Percentiles rank a stretch among this genome's conserved stretches.
These are phyloP conservation scores for Tylopilus orsonianus DNA, from an alignment of 1,284 basidiomycete species.

Conservation along the genomic window DNA sequence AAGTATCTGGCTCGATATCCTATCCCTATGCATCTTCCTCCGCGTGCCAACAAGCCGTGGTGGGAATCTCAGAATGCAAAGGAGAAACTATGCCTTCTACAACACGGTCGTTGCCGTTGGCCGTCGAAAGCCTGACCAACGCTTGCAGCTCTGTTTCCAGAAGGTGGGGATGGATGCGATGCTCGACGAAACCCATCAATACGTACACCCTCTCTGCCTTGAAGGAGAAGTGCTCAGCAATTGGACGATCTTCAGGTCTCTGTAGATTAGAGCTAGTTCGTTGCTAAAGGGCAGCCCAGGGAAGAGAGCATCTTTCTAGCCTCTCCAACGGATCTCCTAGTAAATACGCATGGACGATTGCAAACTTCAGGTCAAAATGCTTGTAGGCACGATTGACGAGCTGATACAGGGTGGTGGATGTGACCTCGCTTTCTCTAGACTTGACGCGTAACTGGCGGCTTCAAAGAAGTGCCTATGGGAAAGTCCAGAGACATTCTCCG, in stretches of 20 bases:
- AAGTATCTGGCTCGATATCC: slow-evolving; percentile 28
- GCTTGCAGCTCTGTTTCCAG: slow-evolving; percentile 27
- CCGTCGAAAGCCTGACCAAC: slow-evolving; percentile 28
- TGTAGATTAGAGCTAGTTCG: slow-evolving; percentile 6
- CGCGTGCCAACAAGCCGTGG: slow-evolving; percentile 18
- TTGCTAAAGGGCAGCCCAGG: slow-evolving; percentile 30
- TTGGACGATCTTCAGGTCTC: neutral
- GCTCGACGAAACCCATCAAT: slow-evolving; percentile 32
- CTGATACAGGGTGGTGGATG: slow-evolving; percentile 24
- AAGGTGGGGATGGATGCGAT: slow-evolving; percentile 25
- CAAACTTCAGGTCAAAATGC: slow-evolving; percentile 18
- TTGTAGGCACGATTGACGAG: slow-evolving; percentile 26
- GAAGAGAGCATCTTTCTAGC: slow-evolving; percentile 24
- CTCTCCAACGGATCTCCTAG: slow-evolving; percentile 28
- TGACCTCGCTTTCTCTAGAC: slow-evolving; percentile 16
- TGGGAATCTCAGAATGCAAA: slow-evolving; percentile 7
- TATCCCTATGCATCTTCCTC: slow-evolving; percentile 25
- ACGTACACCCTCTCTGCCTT: slow-evolving; percentile 28
- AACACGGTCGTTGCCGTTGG: slow-evolving; percentile 29
- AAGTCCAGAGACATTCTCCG: slow-evolving; percentile 32
- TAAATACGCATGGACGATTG: slow-evolving; percentile 26
- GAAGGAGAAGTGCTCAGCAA: neutral
- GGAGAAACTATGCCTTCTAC: slow-evolving; percentile 29
- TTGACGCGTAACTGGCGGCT: slow-evolving; percentile 22
- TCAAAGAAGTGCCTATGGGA: slow-evolving; percentile 27